A percentile compares a stretch with the other conserved stretches of the same genome.
phyloP scores from a whole-genome alignment of 768 basidiomycete genomes.

The Hygrophorus pudorinus region DNA sequence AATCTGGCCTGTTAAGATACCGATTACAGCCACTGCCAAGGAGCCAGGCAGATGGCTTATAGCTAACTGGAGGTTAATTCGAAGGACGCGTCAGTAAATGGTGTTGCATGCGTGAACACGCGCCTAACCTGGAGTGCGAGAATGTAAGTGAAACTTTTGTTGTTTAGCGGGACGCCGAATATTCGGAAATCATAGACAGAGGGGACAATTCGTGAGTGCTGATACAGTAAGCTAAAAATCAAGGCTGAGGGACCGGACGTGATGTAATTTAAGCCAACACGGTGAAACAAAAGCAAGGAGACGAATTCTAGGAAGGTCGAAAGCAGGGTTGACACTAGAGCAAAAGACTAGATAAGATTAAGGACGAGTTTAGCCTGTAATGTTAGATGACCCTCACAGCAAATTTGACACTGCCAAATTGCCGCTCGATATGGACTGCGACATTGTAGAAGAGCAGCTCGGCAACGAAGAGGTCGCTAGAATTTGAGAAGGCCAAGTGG shows the following conservation, averaged over 20 bases:
- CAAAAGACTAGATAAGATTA: slow-evolving; percentile 53
- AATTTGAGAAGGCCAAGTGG: slow-evolving; percentile 72
- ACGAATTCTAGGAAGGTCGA: slow-evolving; percentile 62
- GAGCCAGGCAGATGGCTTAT: slow-evolving; percentile 62
- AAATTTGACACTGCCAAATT: slow-evolving; percentile 82
- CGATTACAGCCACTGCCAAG: slow-evolving; percentile 47
- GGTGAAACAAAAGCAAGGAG: slow-evolving; percentile 53
- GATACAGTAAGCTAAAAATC: slow-evolving; percentile 74
- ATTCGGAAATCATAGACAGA: slow-evolving; percentile 66
- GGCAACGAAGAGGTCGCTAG: slow-evolving; percentile 74
- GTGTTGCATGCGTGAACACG: slow-evolving; percentile 1
- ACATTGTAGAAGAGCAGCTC: slow-evolving; percentile 66
- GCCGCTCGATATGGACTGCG: slow-evolving; percentile 66
- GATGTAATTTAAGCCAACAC: slow-evolving; percentile 61
- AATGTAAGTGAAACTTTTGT: slow-evolving; percentile 67
- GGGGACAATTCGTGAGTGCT: slow-evolving; percentile 73
- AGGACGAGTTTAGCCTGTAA: slow-evolving; percentile 2
- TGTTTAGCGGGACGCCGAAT: slow-evolving; percentile 63
- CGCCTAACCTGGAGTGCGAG: slow-evolving; percentile 58
- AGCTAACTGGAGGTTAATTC: slow-evolving; percentile 52
- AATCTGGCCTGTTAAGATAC: slow-evolving; percentile 60
- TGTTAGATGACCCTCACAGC: slow-evolving; percentile 44
- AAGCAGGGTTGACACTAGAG: slow-evolving; percentile 54
- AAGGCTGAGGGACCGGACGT: slow-evolving; percentile 69
- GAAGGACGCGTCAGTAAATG: slow-evolving; percentile 5